Evolutionary conservation across 2,329 filamentous ascomycete species (phyloP).

Genomic region (Camptophora hylomeconis): DNA sequence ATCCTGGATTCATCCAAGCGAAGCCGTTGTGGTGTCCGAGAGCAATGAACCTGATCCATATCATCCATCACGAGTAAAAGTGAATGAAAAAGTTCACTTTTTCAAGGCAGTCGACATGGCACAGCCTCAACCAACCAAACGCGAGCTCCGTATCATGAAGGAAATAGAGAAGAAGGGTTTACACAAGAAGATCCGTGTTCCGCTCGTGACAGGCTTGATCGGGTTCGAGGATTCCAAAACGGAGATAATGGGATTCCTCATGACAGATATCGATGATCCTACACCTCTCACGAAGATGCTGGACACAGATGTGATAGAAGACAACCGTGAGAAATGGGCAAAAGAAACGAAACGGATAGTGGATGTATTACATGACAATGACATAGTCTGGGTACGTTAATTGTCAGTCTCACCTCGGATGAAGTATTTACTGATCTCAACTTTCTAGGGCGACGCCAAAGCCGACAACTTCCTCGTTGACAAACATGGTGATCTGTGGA

Average conservation of each 20-base stretch:
- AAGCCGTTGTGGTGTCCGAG: slow-evolving; percentile 4
- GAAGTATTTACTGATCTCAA: too few relatives aligned
- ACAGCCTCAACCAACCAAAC: slow-evolving; percentile 6
- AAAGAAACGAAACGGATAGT: slow-evolving; percentile 1
- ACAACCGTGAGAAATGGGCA: slow-evolving; percentile 1
- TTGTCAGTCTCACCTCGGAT: too few relatives aligned
- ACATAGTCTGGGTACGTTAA: too few relatives aligned
- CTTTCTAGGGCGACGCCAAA: slow-evolving; percentile 21
- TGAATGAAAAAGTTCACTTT: slow-evolving; percentile 4
- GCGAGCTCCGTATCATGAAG: slow-evolving; percentile 8
- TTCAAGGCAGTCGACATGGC: slow-evolving; percentile 7
- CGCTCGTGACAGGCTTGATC: slow-evolving; percentile 4
- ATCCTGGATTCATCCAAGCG: slow-evolving; percentile 2
- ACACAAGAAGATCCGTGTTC: slow-evolving; percentile 4
- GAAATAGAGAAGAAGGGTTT: slow-evolving; percentile 5
- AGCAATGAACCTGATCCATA: slow-evolving; percentile 3
- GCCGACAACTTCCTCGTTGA: slow-evolving; percentile 20
- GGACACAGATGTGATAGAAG: neutral
- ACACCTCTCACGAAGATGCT: slow-evolving; percentile 4
- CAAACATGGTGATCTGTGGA: slow-evolving; percentile 13
- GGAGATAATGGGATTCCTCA: slow-evolving; percentile 7
- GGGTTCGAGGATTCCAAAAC: slow-evolving; percentile 3
- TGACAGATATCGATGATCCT: slow-evolving; percentile 2
- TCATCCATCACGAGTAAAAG: slow-evolving; percentile 4
- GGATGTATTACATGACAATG: slow-evolving; percentile 1